phyloP scores from a whole-genome alignment of 768 basidiomycete species.

The Boletellus emodensis region DNA sequence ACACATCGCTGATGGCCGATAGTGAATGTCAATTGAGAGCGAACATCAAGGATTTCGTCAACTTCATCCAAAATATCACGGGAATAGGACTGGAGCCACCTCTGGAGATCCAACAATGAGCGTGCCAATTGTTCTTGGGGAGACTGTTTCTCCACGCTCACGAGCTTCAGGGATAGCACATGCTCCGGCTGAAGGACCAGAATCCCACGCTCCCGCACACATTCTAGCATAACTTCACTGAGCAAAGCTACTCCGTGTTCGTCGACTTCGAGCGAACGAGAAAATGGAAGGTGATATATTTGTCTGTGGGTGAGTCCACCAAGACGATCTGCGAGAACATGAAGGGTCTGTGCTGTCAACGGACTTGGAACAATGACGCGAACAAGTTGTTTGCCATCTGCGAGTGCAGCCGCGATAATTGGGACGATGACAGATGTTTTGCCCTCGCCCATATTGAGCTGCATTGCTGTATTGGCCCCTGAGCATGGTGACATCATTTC shows the following conservation, averaged over 20 bases:
- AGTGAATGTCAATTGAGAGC: constrained; percentile 38
- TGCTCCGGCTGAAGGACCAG: constrained; percentile 52
- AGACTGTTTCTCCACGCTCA: constrained; percentile 38
- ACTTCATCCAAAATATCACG: constrained; percentile 32
- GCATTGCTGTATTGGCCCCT: constrained; percentile 37
- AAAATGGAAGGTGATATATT: constrained; percentile 49
- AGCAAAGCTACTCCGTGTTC: constrained; percentile 22
- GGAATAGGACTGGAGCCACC: constrained; percentile 21
- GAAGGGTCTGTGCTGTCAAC: constrained; percentile 46
- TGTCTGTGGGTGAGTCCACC: constrained; percentile 44
- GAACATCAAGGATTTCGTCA: constrained; percentile 32
- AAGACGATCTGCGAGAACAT: constrained; percentile 41
- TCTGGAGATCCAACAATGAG: constrained; percentile 26
- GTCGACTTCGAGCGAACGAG: constrained; percentile 33
- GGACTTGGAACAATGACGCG: constrained; percentile 51
- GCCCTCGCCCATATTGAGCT: constrained; percentile 60
- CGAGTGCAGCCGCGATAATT: constrained; percentile 36
- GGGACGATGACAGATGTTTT: constrained; percentile 50
- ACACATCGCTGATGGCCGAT: constrained; percentile 28
- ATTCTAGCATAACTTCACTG: constrained; percentile 34
- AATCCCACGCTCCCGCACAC: constrained; percentile 38
- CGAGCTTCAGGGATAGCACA: constrained; percentile 47
- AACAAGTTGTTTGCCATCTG: constrained; percentile 41
- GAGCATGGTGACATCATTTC: constrained; percentile 45
- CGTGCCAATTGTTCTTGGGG: constrained; percentile 1